These are phyloP conservation scores for Dichomitus squalens DNA, from an alignment of 1,284 basidiomycete genomes.

Conservation along the genomic window DNA sequence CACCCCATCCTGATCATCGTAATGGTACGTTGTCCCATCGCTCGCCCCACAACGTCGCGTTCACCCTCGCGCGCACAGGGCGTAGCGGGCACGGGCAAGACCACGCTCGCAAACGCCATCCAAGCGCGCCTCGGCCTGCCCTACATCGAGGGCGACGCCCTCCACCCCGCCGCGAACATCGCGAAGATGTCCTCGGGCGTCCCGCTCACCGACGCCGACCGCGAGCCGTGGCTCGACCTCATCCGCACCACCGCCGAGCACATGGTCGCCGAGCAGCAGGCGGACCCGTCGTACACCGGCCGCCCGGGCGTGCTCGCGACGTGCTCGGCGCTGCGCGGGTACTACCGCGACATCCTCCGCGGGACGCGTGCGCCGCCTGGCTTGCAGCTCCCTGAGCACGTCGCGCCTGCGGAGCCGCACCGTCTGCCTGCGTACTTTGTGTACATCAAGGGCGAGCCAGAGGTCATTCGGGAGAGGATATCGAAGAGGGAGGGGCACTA, in stretches of 20 bases:
- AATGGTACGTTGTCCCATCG: constrained; percentile 41
- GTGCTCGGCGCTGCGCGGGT: constrained; percentile 84
- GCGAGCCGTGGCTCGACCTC: constrained; percentile 82
- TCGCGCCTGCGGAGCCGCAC: constrained; percentile 30
- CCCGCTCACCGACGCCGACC: constrained; percentile 84
- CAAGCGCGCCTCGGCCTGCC: constrained; percentile 63
- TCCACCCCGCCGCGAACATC: constrained; percentile 84
- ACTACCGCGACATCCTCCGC: constrained; percentile 84
- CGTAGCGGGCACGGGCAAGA: constrained; percentile 86
- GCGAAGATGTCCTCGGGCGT: constrained; percentile 85
- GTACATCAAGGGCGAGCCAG: constrained; percentile 74
- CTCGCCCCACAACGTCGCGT: neutral
- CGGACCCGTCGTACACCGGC: neutral
- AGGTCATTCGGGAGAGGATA: constrained; percentile 75
- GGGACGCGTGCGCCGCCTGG: constrained; percentile 43
- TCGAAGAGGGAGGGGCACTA: constrained; percentile 73
- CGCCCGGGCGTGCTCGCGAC: constrained; percentile 70
- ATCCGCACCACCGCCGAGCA: constrained; percentile 71
- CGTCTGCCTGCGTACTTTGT: constrained; percentile 76
- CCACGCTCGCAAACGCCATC: constrained; percentile 76
- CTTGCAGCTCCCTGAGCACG: constrained; percentile 26
- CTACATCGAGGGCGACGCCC: constrained; percentile 89
- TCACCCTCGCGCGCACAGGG: constrained; percentile 48
- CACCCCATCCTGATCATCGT: constrained; percentile 44
- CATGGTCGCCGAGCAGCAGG: constrained; percentile 31